Evolutionary conservation across 495 filamentous ascomycete species (phyloP), one percentile per base, ranked within the genome.

Genomic region (Penicillium argentinense): DNA sequence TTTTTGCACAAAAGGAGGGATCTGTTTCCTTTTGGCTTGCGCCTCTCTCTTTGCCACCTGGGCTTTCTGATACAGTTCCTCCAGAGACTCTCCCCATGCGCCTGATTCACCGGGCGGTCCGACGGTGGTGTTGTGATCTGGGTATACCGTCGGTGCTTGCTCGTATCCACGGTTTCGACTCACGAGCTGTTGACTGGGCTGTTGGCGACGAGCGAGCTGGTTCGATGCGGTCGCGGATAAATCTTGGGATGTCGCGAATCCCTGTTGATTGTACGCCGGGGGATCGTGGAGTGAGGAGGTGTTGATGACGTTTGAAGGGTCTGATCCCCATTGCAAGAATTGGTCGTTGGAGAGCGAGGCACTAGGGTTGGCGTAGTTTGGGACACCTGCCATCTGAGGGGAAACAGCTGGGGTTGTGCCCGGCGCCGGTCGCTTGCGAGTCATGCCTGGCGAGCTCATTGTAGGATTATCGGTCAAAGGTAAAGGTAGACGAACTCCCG

Each of bases 1-100:
- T 64, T 99, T 99, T 67, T 97, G 95, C 8, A 99, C 89, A 69
- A 99, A 99, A 9, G 93, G 93, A 2, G 93, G 95, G 26, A 99
- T 97, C 59, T 90, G 87, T 68, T 96, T 97, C 48, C 89, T 72
- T 62, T 96, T 95, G 2, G 84, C 74, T 67, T 88, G 84, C 3
- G 89, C 84, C 18, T 96, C 91, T 59, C 81, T 78, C 72, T 92
- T 95, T 12, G 90, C 91, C 36, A 79, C 65, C 49, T 80, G 60
- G 9, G 89, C 91, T 60, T 77, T 84, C 60, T 84, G 78, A 58
- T 92, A 88, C 7, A 96, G 77, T 23, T 87, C 75, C 39, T 89
- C 87, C 45, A 90, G 72, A 51, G 82, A 86, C 51, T 91, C 68
- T 17, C 60, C 64, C 73, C 87, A 71, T 74, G 78, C 66, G 72